These are phyloP conservation scores for Aspergillus nidulans DNA, from an alignment of 495 filamentous ascomycete species.

Conservation along the genomic window DNA sequence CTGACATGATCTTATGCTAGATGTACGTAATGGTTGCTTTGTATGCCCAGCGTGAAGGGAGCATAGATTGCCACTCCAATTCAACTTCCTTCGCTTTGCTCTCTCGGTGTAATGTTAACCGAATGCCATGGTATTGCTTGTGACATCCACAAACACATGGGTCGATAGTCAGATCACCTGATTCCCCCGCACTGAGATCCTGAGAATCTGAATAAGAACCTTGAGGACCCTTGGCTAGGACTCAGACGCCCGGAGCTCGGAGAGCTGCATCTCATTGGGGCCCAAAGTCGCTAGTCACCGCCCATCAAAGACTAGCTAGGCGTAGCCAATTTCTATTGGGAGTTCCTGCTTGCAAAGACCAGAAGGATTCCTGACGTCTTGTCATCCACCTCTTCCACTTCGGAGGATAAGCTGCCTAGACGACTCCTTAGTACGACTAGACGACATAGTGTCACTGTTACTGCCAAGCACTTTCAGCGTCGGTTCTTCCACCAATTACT, in stretches of 20 bases:
- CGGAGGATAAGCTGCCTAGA: background rate
- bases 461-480: background rate
- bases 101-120: background rate
- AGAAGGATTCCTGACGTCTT: background rate
- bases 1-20: slow-evolving; percentile 31
- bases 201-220: background rate
- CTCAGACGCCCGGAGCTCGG: background rate
- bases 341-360: background rate
- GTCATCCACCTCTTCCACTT: background rate
- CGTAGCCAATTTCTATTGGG: background rate
- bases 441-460: background rate
- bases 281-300: background rate
- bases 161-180: background rate
- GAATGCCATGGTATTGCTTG: background rate
- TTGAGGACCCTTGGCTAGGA: background rate
- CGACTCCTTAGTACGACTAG: background rate
- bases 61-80: background rate
- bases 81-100: background rate
- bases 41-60: slow-evolving; percentile 11
- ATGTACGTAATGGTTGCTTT: slow-evolving; percentile 30
- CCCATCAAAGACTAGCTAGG: too few relatives aligned
- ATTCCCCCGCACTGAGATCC: background rate
- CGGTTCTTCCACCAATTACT: slow-evolving; percentile 1
- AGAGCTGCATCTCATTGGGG: too few relatives aligned
- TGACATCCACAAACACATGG: background rate